Conservation (phyloP, 805 yeast genomes). For the Tetrapisispora taiwanensis region DNA sequence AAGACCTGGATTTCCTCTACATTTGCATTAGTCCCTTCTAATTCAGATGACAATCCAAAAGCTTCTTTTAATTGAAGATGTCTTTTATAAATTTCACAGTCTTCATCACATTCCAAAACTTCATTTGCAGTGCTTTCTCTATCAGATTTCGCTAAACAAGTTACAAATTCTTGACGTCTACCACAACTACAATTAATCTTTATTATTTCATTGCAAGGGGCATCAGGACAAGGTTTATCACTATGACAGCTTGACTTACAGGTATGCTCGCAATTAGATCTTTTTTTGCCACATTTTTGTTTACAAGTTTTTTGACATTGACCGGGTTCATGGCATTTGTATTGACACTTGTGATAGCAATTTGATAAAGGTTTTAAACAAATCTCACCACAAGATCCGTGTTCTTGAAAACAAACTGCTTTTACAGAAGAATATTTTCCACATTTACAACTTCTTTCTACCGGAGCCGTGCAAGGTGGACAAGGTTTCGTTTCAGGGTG, state of each 20-base stretch:
- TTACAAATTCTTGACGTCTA: constrained; percentile 34
- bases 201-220: constrained; percentile 44
- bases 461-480: constrained; percentile 65
- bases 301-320: constrained; percentile 54
- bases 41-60: constrained; percentile 31
- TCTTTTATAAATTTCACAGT: constrained; percentile 52
- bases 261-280: constrained; percentile 55
- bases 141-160: constrained; percentile 47
- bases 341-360: constrained; percentile 44
- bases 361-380: constrained; percentile 45
- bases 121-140: constrained; percentile 28
- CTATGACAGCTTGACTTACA: constrained; percentile 61
- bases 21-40: constrained; percentile 6
- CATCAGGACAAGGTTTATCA: constrained; percentile 42
- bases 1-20: constrained; percentile 12
- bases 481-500: constrained; percentile 57
- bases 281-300: constrained; percentile 44
- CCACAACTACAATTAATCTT: constrained; percentile 57
- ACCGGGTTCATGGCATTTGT: constrained; percentile 46
- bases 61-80: constrained; percentile 56
- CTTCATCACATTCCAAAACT: constrained; percentile 53
- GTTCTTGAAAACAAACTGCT: constrained; percentile 58
- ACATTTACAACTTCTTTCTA: constrained; percentile 52
- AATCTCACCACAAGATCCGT: constrained; percentile 56
- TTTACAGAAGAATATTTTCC: constrained; percentile 41